Percentiles rank a stretch among this genome's conserved stretches.
Evolutionary conservation across 169 alveolate species (phyloP).

Genomic region (Eimeria brunetti): DNA sequence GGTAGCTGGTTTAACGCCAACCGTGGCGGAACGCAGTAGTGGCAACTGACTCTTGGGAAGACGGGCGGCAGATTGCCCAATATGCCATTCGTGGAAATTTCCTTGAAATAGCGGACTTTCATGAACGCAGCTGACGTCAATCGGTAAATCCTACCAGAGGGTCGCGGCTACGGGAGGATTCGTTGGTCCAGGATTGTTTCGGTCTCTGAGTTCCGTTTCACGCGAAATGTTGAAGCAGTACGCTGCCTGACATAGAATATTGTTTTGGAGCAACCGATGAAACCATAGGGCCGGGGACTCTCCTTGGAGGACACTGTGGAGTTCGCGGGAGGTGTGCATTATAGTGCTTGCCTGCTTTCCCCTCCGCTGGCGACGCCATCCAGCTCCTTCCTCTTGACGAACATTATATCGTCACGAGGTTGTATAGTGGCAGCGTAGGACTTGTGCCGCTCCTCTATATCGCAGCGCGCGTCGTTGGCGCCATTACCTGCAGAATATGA

Average conservation of each 20-base stretch:
- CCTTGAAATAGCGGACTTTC: background rate
- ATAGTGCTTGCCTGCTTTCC: background rate
- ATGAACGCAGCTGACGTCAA: background rate
- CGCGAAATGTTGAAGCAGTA: background rate
- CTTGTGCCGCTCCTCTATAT: background rate
- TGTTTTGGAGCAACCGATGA: constrained; percentile 6
- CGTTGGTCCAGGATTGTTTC: background rate
- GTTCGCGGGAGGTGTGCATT: background rate
- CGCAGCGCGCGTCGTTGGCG: background rate
- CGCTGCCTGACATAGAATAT: background rate
- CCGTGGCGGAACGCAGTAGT: background rate
- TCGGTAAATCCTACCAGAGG: background rate
- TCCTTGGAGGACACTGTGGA: background rate
- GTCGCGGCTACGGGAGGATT: background rate
- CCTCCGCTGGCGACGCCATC: background rate
- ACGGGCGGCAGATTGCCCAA: background rate
- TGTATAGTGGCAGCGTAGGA: background rate
- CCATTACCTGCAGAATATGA: constrained; percentile 25
- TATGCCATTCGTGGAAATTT: background rate
- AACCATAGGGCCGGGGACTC: background rate
- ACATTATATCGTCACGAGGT: background rate
- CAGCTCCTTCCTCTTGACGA: background rate
- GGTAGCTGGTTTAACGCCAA: background rate
- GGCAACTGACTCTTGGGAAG: background rate
- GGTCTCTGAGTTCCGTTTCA: background rate